A percentile compares a stretch with the other conserved stretches of the same genome.
Conservation (phyloP, 108 stramenopile genomes). For the Cylindrotheca closterium region DNA sequence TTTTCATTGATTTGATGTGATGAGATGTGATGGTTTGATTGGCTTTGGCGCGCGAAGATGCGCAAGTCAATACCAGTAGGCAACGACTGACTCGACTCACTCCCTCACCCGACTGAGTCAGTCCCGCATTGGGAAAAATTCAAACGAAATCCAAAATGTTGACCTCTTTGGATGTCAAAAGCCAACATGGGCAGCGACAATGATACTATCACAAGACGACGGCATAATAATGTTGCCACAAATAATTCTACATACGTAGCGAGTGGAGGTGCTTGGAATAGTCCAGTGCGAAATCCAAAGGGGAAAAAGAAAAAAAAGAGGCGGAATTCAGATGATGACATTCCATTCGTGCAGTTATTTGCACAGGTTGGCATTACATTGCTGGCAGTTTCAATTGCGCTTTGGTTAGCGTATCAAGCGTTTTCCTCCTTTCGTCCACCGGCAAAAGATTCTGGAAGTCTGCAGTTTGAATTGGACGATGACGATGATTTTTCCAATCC, state of each 20-base stretch:
- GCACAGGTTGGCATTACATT: constrained; percentile 28
- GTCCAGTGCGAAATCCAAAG: neutral
- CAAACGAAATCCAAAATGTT: too few relatives aligned
- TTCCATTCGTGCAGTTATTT: constrained; percentile 25
- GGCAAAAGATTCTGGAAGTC: too few relatives aligned
- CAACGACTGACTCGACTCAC: too few relatives aligned
- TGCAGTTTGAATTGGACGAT: too few relatives aligned
- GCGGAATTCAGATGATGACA: constrained; percentile 12
- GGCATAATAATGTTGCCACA: neutral
- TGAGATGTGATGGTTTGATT: too few relatives aligned
- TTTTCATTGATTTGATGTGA: too few relatives aligned
- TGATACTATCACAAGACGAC: neutral
- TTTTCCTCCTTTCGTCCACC: neutral
- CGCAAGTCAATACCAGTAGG: too few relatives aligned
- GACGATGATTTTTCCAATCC: neutral
- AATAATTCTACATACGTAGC: neutral
- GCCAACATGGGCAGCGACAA: too few relatives aligned
- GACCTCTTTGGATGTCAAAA: too few relatives aligned
- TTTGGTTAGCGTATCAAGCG: constrained; percentile 11
- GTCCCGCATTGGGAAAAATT: too few relatives aligned
- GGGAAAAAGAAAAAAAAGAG: neutral
- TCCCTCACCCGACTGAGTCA: too few relatives aligned
- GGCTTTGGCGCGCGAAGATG: too few relatives aligned
- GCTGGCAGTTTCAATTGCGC: constrained; percentile 6
- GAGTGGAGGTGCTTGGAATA: constrained; percentile 2